Base-by-base conservation (phyloP, 2,329 filamentous ascomycete genomes). In the Helminthosporium solani region DNA sequence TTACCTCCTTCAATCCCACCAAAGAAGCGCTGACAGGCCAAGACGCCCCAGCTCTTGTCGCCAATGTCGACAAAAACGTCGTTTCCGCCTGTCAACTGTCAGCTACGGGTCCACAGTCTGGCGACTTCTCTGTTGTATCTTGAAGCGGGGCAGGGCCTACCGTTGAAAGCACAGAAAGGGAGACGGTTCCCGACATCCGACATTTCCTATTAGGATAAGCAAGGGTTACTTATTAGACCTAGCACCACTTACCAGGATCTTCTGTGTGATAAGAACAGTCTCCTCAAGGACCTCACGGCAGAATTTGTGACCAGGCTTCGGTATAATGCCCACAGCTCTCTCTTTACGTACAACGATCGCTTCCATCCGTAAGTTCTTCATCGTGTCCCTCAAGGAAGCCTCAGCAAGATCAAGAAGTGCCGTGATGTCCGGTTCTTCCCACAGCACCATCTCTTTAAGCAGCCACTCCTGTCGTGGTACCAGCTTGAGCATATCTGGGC, bases 1-100 rank as follows among this genome's bases (percentile, higher is more conserved):
- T 87, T 87, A 54, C 86, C 82, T 3, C 84, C 87, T 40, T 80
- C 77, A 57, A 96, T 82, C 1, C 78, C 82, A 3, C 87, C 87
- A 67, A 96, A 96, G 76, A 90, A 96, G 47, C 85, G 81, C 74
- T 99, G 94, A 67, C 91, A 96, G 3, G 91, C 90, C 27, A 88
- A 80, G 2, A 99, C 94, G 54, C 94, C 94, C 87, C 91, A 95
- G 42, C 86, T 90, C 74, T 99, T 99, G 74, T 99, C 94, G 45
- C 94, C 94, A 63, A 99, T 96, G 68, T 99, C 94, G 43, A 99
- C 91, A 71, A 99, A 99, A 33, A 97, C 90, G 68, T 99, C 94
- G 52, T 94, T 92, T 9, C 94, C 94, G 43, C 92, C 77, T 80
- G 35, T 2, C 16, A n/a, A 11, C n/a, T 21, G 47, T 67, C 30